Conservation (phyloP, 2,329 filamentous ascomycete species). For the Trichoderma citrinoviride region DNA sequence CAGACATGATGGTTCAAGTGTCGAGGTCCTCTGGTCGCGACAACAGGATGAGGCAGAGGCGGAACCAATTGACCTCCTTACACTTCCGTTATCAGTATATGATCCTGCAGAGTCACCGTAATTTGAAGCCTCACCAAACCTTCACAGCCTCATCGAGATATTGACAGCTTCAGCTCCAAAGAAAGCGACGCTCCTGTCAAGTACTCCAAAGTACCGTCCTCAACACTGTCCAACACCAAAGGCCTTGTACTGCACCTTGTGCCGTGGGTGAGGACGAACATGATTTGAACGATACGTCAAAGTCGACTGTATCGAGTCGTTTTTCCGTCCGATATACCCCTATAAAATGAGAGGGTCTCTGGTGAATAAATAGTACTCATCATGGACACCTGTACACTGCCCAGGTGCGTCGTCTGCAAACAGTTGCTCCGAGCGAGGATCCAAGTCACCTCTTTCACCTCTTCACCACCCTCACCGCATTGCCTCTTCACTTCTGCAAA, state of each 20-base stretch:
- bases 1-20: not conserved
- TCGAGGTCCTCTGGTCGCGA: not conserved
- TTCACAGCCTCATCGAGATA: not conserved
- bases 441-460: not conserved
- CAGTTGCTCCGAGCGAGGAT: not conserved
- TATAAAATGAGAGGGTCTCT: not conserved
- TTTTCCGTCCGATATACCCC: too few relatives aligned
- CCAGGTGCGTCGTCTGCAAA: conserved; percentile 6
- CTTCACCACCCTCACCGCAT: not conserved
- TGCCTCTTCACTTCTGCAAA: not conserved
- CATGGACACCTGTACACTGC: not conserved
- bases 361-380: not conserved
- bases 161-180: not conserved
- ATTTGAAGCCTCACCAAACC: not conserved
- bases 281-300: not conserved
- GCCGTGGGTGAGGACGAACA: not conserved
- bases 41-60: not conserved
- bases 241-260: not conserved
- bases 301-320: not conserved
- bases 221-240: not conserved
- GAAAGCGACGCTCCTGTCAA: not conserved
- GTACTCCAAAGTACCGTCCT: too few relatives aligned
- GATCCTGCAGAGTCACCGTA: not conserved
- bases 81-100: too few relatives aligned
- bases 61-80: too few relatives aligned